Evolutionary conservation across 768 basidiomycete genomes (phyloP), one percentile per base, ranked within the genome.

Genomic region (Agaricus blazei): DNA sequence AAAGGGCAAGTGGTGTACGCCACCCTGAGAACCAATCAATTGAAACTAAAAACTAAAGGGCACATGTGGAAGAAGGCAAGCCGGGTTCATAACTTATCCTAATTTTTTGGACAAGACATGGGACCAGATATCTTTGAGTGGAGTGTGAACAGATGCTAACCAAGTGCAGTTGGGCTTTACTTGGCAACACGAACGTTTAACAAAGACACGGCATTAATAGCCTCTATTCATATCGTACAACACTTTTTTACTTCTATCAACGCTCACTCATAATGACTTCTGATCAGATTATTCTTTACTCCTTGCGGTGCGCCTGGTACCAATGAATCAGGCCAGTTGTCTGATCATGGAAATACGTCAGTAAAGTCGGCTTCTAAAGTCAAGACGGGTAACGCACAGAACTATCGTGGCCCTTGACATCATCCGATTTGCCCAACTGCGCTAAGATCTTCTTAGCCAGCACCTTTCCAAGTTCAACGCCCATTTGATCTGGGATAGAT

Each of bases 261-360:
- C 36, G 29, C n/a, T 34, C 12, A 19, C 27, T 6, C 24, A n/a
- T 14, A 1, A 11, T 8, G 24, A 5, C 31, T 23, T 12, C 19
- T 46, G 88, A 5, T 41, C 40, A 34, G 7, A 34, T 4, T 31
- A 4, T 34, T 34, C 34, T 34, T 34, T 11, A 34, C 73, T 90
- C 87, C 67, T 84, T 84, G 68, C 94, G 81, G 75, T 86, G 75
- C 67, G 88, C 87, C 80, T 96, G 92, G 74, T 96, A 99, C 74
- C 92, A 96, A 72, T 97, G 90, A 70, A 99, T 98, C 54, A 99
- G 77, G 19, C 96, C 95, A 2, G 93, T 92, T 1, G 96, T 99
- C 90, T 94, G 63, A 9, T 59, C 40, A 41, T 15, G 12, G 14
- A 41, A 29, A 7, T 8, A 48, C 23, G 48, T 56, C 28, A 46